Percentiles rank a stretch among this genome's conserved stretches.
Conservation (phyloP, 768 basidiomycete species). For the Neoboletus magnificus region DNA sequence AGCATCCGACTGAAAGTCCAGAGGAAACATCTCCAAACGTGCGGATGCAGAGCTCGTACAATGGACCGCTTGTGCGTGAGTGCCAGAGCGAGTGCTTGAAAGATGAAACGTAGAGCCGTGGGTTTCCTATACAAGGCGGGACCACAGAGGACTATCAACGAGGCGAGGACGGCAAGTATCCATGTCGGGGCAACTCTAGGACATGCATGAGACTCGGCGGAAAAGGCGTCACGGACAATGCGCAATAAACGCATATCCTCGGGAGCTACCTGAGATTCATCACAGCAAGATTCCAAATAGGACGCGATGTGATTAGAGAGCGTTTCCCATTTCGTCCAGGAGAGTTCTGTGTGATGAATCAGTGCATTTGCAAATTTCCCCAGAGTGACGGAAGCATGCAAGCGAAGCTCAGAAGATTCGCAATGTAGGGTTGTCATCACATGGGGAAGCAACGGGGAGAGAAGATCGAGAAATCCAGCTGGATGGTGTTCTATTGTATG, state of each 20-base stretch:
- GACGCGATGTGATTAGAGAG: conserved; percentile 27
- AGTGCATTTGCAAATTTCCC: conserved; percentile 29
- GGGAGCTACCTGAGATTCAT: not conserved
- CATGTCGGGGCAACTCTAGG: conserved; percentile 37
- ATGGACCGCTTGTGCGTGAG: conserved; percentile 33
- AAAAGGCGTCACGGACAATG: conserved; percentile 30
- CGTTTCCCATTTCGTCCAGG: conserved; percentile 25
- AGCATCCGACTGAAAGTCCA: conserved; percentile 53
- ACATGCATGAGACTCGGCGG: conserved; percentile 16
- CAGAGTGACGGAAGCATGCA: conserved; percentile 21
- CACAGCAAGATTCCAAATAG: conserved; percentile 23
- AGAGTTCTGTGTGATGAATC: conserved; percentile 29
- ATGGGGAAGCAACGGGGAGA: conserved; percentile 21
- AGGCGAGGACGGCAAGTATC: conserved; percentile 44
- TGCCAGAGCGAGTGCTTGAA: conserved; percentile 34
- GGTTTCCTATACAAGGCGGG: too few species aligned
- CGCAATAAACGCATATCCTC: conserved; percentile 20
- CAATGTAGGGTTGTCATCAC: conserved; percentile 15
- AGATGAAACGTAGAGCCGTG: too few species aligned
- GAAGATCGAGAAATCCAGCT: conserved; percentile 14
- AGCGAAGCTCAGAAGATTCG: conserved; percentile 15
- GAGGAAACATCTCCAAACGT: conserved; percentile 52
- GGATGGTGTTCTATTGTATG: conserved; percentile 21
- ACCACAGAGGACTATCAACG: conserved; percentile 47
- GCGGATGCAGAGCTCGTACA: conserved; percentile 39